These are phyloP conservation scores for Magnaporthiopsis incrustans DNA, from an alignment of 2,329 filamentous ascomycete species.

Conservation along the genomic window DNA sequence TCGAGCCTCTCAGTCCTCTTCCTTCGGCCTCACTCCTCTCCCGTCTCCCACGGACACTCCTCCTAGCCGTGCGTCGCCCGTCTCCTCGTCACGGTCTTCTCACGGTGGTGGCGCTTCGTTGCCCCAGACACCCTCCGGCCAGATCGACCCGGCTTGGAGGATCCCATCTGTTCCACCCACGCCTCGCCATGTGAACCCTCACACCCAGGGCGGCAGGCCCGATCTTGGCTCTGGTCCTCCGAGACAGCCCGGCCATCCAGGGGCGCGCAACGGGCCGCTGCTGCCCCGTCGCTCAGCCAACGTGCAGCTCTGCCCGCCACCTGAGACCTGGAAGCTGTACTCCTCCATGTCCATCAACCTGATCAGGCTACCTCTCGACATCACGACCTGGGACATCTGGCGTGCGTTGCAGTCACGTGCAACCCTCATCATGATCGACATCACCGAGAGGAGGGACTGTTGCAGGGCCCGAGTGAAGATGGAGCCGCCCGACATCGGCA, in stretches of 20 bases:
- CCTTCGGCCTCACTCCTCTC: not conserved
- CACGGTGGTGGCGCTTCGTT: not conserved
- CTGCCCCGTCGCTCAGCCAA: not conserved
- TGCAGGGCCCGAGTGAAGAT: constrained; percentile 43
- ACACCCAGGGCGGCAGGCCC: not conserved
- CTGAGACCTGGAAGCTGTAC: constrained; percentile 6
- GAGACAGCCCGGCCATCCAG: not conserved
- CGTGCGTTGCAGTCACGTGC: constrained; percentile 31
- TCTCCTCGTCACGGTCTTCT: not conserved
- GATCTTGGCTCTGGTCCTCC: not conserved
- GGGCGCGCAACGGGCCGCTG: not conserved
- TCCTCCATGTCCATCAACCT: constrained; percentile 18
- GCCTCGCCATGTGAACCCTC: not conserved
- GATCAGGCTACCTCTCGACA: constrained; percentile 24
- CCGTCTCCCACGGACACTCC: not conserved
- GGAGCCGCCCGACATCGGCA: constrained; percentile 40
- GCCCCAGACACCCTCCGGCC: not conserved
- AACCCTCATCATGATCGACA: constrained; percentile 39
- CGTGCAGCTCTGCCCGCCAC: not conserved
- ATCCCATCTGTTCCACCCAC: not conserved
- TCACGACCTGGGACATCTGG: constrained; percentile 38
- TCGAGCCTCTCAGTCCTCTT: not conserved
- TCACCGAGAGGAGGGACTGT: constrained; percentile 35
- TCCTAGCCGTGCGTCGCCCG: not conserved
- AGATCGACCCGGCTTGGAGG: not conserved